Percentiles rank a stretch among this genome's conserved stretches.
Conservation (phyloP, 345 rosid species). For the Rhodamnia argentea region DNA sequence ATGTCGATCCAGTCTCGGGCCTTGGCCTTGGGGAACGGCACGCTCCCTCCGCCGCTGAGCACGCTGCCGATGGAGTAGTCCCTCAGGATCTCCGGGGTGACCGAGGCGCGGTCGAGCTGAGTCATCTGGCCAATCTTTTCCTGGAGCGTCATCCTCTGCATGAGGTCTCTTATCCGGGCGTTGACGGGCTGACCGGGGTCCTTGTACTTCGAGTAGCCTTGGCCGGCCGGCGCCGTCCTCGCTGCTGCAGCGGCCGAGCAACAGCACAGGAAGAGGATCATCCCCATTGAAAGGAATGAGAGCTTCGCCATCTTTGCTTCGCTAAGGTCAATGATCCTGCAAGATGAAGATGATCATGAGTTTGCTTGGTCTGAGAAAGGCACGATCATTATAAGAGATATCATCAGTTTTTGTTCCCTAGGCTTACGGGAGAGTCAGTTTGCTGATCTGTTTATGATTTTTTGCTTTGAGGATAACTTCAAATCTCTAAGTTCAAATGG, state of each 20-base stretch:
- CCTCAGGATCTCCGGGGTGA: constrained; percentile 29
- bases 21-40: constrained; percentile 28
- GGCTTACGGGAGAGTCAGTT: not conserved
- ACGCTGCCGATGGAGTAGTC: constrained; percentile 68
- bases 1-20: constrained; percentile 24
- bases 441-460: not conserved
- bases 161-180: constrained; percentile 13
- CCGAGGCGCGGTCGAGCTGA: constrained; percentile 17
- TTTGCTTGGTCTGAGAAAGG: not conserved
- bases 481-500: not conserved
- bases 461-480: not conserved
- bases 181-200: constrained; percentile 10
- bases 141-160: constrained; percentile 17
- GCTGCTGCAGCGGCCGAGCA: not conserved
- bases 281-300: not conserved
- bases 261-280: not conserved
- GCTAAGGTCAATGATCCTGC: not conserved
- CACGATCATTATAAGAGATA: too few relatives aligned
- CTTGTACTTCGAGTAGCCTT: constrained; percentile 7
- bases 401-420: not conserved
- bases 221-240: not conserved
- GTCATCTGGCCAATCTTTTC: constrained; percentile 40
- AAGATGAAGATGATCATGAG: not conserved
- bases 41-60: constrained; percentile 59
- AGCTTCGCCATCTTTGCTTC: not conserved